Evolutionary conservation across 495 filamentous ascomycete genomes (phyloP).

Genomic region (Neurospora africana): DNA sequence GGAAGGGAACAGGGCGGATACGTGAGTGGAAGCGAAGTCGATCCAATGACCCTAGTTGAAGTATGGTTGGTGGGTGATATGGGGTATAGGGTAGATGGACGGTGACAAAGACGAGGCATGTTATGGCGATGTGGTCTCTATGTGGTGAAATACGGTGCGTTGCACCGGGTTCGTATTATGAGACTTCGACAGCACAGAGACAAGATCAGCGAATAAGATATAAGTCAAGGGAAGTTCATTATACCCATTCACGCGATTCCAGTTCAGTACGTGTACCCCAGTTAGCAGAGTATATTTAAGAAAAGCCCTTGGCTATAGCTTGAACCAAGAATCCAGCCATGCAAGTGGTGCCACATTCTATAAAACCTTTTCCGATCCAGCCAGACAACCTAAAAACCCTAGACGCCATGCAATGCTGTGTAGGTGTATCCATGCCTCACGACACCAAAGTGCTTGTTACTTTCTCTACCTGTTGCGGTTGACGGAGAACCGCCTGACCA

Average conservation of each 20-base stretch:
- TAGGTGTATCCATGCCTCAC: background rate
- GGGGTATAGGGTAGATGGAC: too few species aligned
- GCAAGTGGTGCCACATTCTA: background rate
- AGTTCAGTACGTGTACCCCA: background rate
- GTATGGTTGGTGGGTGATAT: too few species aligned
- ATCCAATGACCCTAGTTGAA: too few species aligned
- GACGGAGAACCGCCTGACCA: slow-evolving; percentile 69
- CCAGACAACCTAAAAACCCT: background rate
- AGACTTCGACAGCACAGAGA: too few species aligned
- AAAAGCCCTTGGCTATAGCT: background rate
- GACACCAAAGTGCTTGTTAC: background rate
- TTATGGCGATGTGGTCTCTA: too few species aligned
- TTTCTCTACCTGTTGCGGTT: slow-evolving; percentile 50
- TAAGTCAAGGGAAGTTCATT: background rate
- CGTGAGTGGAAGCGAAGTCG: too few species aligned
- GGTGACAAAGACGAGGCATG: too few species aligned
- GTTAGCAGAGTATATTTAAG: background rate
- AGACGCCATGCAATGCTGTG: background rate
- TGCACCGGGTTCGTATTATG: too few species aligned
- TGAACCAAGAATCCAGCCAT: background rate
- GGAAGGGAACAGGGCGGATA: too few species aligned
- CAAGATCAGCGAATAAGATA: background rate
- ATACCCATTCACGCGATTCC: background rate
- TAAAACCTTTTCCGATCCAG: background rate
- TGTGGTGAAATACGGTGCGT: too few species aligned